These are phyloP conservation scores for Diaporthe citriasiana DNA, from an alignment of 2,329 filamentous ascomycete species.

Conservation along the genomic window DNA sequence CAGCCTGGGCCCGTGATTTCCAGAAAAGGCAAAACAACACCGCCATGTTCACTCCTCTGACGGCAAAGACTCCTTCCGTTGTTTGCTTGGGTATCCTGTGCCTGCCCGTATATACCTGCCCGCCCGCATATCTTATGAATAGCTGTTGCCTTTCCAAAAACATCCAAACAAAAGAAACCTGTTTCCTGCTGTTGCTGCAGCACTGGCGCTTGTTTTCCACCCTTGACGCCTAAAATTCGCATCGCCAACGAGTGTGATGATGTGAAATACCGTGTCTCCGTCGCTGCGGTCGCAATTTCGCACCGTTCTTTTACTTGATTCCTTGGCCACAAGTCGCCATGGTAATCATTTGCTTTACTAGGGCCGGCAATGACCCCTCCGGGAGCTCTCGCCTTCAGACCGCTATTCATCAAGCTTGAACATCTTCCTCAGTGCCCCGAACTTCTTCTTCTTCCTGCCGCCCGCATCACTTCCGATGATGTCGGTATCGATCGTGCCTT, in stretches of 20 bases:
- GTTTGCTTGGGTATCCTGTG: constrained; percentile 27
- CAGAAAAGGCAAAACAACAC: neutral
- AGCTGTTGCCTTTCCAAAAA: neutral
- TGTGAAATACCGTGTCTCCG: neutral
- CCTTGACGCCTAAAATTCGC: neutral
- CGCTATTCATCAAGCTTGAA: constrained; percentile 67
- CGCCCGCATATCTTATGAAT: constrained; percentile 1
- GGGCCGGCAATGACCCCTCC: neutral
- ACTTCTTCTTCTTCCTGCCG: constrained; percentile 73
- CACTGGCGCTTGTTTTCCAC: neutral
- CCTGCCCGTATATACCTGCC: constrained; percentile 29
- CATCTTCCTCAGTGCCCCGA: constrained; percentile 74
- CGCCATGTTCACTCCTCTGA: neutral
- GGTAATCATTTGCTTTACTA: neutral
- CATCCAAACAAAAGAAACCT: constrained; percentile 12
- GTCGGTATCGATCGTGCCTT: constrained; percentile 38
- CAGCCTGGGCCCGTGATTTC: neutral
- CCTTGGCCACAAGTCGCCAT: neutral
- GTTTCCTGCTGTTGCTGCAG: neutral
- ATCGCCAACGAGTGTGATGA: constrained; percentile 6
- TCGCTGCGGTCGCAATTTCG: neutral
- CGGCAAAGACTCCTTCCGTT: neutral
- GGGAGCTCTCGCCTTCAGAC: neutral
- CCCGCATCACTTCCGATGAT: constrained; percentile 42
- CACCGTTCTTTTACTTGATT: neutral